phyloP scores from a whole-genome alignment of 2,329 filamentous ascomycete species.

The Fusarium drepaniforme region DNA sequence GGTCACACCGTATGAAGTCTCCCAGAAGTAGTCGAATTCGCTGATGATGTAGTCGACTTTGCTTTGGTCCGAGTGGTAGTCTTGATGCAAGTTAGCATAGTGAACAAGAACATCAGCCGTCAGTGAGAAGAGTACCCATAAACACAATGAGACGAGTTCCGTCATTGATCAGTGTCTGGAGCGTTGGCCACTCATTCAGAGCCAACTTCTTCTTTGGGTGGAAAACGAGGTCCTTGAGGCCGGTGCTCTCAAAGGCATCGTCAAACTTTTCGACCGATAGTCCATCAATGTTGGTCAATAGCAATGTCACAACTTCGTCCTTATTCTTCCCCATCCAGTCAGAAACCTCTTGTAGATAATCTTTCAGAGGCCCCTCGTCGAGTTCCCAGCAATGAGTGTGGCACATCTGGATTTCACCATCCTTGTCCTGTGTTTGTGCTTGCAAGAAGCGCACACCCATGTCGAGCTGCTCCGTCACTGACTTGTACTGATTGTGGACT shows the following conservation, averaged over 20 bases:
- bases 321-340: slow-evolving; percentile 70
- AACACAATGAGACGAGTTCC: slow-evolving; percentile 77
- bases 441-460: slow-evolving; percentile 74
- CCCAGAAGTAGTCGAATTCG: slow-evolving; percentile 76
- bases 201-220: slow-evolving; percentile 56
- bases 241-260: slow-evolving; percentile 65
- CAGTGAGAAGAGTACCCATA: slow-evolving; percentile 62
- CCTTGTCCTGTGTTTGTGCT: slow-evolving; percentile 70
- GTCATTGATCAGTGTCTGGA: slow-evolving; percentile 72
- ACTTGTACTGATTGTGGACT: slow-evolving; percentile 71
- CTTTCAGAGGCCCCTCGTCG: slow-evolving; percentile 67
- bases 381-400: slow-evolving; percentile 73
- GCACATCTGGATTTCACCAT: slow-evolving; percentile 68
- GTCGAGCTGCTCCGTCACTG: slow-evolving; percentile 68
- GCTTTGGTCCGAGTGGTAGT: slow-evolving; percentile 66
- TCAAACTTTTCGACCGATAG: slow-evolving; percentile 68
- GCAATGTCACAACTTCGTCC: slow-evolving; percentile 72
- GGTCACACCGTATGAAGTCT: slow-evolving; percentile 77
- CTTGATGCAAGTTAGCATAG: slow-evolving; percentile 52
- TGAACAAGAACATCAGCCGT: neutral
- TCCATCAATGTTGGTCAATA: slow-evolving; percentile 73
- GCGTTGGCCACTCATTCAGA: slow-evolving; percentile 75
- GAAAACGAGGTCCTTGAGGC: slow-evolving; percentile 69
- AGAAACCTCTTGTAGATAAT: slow-evolving; percentile 69
- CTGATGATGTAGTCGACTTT: slow-evolving; percentile 72